Base-by-base conservation (phyloP, 257 asterid genomes). In the Prunella vulgaris region DNA sequence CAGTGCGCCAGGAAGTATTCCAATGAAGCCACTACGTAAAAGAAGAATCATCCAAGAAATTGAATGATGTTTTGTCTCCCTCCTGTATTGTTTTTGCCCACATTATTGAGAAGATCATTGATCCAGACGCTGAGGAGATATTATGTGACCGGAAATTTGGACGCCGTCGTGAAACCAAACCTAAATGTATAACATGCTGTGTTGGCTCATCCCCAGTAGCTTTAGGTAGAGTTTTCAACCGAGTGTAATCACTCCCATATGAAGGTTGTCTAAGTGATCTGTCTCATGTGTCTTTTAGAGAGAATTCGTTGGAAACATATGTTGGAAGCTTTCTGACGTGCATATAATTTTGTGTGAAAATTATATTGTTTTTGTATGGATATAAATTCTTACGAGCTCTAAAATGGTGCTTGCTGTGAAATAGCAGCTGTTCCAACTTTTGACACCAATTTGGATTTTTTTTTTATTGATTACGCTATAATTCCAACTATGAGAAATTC, bases 1-100 rank as follows among this genome's bases (percentile, higher is more conserved):
- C 74, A 93, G 99, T 76, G 84, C 95, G 7, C 96, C 96, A 0
- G 97, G 99, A 64, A 88, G 95, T 71, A 88, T 83, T 60, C 84
- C 84, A 1, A 81, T 42, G 24, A 64, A 64, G 67, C 27, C 90
- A 28, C 33, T 93, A 38, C 96, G 99, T 2, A 80, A 76, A 73
- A 79, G 66, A 60, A 88, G 90, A 85, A 88, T 93, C 76, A 71
- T 90, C 66, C 67, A 82, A 81, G 93, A 90, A 80, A 69, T 90
- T 5, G 95, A 90, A 71, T 93, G 85, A 90, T 57, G 52, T 28
- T 30, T 57, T 18, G 21, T 7, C 42, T 22, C 30, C 38, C 7
- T n/a, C 27, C 1, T 68, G 48, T 51, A 15, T 70, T 24, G 33
- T 30, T 38, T 69, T 28, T 15, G 24, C 48, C 2, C 46, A 25